Conservation (phyloP, 768 basidiomycete species). For the Boletus patriciae region DNA sequence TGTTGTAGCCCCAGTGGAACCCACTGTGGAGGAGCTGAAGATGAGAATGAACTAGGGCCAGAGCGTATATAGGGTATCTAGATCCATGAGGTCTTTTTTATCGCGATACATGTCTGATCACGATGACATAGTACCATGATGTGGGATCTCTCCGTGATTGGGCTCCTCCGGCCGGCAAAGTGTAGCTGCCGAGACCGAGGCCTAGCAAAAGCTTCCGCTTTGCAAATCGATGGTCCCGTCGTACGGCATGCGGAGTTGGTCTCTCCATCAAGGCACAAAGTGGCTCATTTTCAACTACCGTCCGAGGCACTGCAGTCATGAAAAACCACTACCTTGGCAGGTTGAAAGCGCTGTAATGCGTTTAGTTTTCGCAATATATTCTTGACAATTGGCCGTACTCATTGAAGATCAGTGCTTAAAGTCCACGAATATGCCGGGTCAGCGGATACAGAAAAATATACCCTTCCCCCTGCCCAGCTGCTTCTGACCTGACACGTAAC, state of each 20-base stretch:
- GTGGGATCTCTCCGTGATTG: too few species aligned
- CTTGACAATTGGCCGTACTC: background rate
- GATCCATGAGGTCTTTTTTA: constrained; percentile 4
- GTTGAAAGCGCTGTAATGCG: background rate
- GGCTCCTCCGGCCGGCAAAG: background rate
- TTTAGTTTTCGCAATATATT: background rate
- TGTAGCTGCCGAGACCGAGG: background rate
- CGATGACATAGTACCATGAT: too few species aligned
- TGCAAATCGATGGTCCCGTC: too few species aligned
- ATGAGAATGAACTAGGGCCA: constrained; percentile 11
- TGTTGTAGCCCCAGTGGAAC: constrained; percentile 28
- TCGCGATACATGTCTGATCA: background rate
- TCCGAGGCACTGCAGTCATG: too few species aligned
- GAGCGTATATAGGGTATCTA: constrained; percentile 4
- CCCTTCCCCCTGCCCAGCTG: background rate
- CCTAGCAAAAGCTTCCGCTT: too few species aligned
- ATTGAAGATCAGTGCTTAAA: background rate
- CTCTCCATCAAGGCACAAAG: too few species aligned
- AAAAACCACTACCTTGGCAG: too few species aligned
- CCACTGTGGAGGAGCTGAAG: constrained; percentile 27
- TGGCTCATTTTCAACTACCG: too few species aligned
- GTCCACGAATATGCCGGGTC: background rate
- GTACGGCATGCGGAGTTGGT: too few species aligned
- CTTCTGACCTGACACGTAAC: constrained; percentile 3
- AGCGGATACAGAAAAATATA: background rate